Evolutionary conservation across 257 asterid species (phyloP), one percentile per base, ranked within the genome.

Genomic region (Ilex asprella): DNA sequence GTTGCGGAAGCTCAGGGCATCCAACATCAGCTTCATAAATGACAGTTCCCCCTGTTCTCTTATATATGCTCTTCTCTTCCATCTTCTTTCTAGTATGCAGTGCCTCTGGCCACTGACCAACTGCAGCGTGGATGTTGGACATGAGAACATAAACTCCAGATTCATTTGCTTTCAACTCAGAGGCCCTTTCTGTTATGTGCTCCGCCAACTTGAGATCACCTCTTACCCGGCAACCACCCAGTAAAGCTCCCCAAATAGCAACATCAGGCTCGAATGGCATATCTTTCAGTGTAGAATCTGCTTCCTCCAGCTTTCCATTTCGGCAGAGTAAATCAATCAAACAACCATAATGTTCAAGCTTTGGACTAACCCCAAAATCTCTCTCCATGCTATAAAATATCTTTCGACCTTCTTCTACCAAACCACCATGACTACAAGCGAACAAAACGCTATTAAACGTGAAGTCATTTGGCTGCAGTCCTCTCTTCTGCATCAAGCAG

Each of bases 351-450:
- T 81, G 83, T n/a, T 71, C 81, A 2, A 69, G 69, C 50, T 74
- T 78, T 2, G 82, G 82, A n/a, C 50, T 46, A 12, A 43, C 21
- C 54, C 29, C 50, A 29, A 60, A 75, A 32, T 70, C 11, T 14
- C 58, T 67, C 62, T 58, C 66, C 73, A 79, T 70, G 60, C 56
- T 58, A 39, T 65, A 56, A 68, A 82, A 82, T 31, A 79, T 74
- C 65, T 68, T 68, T 3, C 56, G 74, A 14, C 82, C 83, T 67
- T 81, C 72, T 52, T 56, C 59, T 6, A 81, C 67, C 39, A 81
- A 71, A 12, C 87, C 84, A 30, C 84, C 82, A 30, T 81, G 87
- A 55, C 84, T 73, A 52, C 84, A 81, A 21, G 84, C 84, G 66
- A 75, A 81, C 58, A 81, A 70, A n/a, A 70, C 77, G 9, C 67